Evolutionary conservation across 2,329 filamentous ascomycete genomes (phyloP).

Genomic region (Coniella vitis): DNA sequence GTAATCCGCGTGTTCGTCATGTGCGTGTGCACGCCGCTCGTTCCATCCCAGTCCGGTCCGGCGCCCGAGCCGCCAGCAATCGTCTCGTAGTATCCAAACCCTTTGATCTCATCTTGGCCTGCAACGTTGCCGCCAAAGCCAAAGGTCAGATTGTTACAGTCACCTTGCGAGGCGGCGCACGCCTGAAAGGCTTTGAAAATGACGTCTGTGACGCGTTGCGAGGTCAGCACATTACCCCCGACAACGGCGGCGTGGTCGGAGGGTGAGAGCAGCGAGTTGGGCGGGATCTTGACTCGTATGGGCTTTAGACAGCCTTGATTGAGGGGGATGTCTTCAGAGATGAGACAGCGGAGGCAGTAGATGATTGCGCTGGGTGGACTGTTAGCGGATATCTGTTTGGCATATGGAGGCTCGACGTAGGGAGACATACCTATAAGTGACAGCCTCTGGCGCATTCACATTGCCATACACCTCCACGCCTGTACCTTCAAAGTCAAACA

Average conservation of each 20-base stretch:
- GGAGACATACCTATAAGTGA: slow-evolving; percentile 51
- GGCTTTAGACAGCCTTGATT: slow-evolving; percentile 81
- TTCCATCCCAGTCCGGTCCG: slow-evolving; percentile 65
- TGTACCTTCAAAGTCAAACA: slow-evolving; percentile 72
- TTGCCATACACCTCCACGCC: slow-evolving; percentile 71
- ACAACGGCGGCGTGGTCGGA: slow-evolving; percentile 74
- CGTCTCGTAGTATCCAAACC: slow-evolving; percentile 84
- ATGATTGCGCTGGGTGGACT: slow-evolving; percentile 58
- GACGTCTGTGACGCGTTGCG: slow-evolving; percentile 75
- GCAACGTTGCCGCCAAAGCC: slow-evolving; percentile 65
- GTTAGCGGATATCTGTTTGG: slow-evolving; percentile 9
- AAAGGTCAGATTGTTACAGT: slow-evolving; percentile 81
- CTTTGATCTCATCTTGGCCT: slow-evolving; percentile 52
- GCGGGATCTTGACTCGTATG: slow-evolving; percentile 67
- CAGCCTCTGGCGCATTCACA: slow-evolving; percentile 70
- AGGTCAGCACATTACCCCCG: slow-evolving; percentile 75
- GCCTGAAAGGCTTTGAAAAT: slow-evolving; percentile 75
- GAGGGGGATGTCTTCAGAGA: slow-evolving; percentile 74
- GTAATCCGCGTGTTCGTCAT: slow-evolving; percentile 86
- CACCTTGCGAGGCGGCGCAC: slow-evolving; percentile 72
- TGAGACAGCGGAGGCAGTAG: slow-evolving; percentile 75
- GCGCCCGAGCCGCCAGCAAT: slow-evolving; percentile 74
- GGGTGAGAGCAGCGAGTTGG: slow-evolving; percentile 66
- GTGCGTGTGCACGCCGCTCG: slow-evolving; percentile 71
- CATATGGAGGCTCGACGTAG: neutral